These are phyloP conservation scores for Fusarium dlaminii DNA, from an alignment of 2,329 filamentous ascomycete genomes.

Conservation along the genomic window DNA sequence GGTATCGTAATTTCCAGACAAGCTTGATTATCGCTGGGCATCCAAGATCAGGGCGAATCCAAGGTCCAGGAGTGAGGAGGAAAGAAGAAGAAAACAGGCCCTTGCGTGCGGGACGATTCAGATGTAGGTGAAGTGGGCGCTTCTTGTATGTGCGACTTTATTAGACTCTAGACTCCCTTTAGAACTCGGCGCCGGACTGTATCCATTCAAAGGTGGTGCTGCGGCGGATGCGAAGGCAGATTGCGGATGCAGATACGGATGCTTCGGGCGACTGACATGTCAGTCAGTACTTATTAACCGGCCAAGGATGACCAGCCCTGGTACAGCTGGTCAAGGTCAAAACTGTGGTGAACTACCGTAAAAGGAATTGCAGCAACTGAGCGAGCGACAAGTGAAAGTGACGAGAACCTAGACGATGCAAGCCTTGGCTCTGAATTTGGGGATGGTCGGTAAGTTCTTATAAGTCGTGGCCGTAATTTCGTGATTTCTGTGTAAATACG, in stretches of 20 bases:
- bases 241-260: constrained; percentile 35
- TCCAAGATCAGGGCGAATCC: constrained; percentile 17
- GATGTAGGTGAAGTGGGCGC: constrained; percentile 27
- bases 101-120: constrained; percentile 28
- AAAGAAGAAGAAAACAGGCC: constrained; percentile 11
- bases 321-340: constrained; percentile 23
- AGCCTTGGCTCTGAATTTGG: constrained; percentile 35
- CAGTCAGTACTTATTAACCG: constrained; percentile 29
- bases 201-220: constrained; percentile 42
- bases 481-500: background rate
- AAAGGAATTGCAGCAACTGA: constrained; percentile 19
- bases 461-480: constrained; percentile 12
- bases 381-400: constrained; percentile 15
- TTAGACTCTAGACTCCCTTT: constrained; percentile 41
- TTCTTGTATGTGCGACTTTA: constrained; percentile 39
- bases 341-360: constrained; percentile 24
- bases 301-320: constrained; percentile 34
- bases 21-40: constrained; percentile 1
- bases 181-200: constrained; percentile 36
- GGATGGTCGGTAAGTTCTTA: constrained; percentile 22
- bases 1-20: constrained; percentile 27
- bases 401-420: constrained; percentile 7
- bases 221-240: constrained; percentile 32
- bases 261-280: constrained; percentile 43
- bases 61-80: constrained; percentile 15